phyloP scores from a whole-genome alignment of 2,329 filamentous ascomycete genomes.

The Pleomassaria siparia region DNA sequence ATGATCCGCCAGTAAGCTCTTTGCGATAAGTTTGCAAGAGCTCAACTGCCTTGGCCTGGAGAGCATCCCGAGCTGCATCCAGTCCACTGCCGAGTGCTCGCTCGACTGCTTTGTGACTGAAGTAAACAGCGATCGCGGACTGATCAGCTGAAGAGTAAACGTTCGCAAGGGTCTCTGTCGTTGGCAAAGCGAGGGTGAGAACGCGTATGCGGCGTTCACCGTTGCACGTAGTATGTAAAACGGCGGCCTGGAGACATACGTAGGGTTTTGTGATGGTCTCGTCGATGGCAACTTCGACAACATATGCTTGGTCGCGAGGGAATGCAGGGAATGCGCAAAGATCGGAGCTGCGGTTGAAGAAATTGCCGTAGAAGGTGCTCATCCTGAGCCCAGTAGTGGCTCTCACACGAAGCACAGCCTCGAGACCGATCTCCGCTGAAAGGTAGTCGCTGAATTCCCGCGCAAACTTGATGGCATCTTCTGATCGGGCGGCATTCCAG shows the following conservation, averaged over 20 bases:
- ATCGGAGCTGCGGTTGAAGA: constrained; percentile 98
- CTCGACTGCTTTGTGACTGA: constrained; percentile 97
- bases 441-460: constrained; percentile 95
- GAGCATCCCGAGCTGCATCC: constrained; percentile 84
- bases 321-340: constrained; percentile 98
- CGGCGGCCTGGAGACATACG: constrained; percentile 69
- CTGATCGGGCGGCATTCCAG: constrained; percentile 90
- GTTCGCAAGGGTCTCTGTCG: constrained; percentile 85
- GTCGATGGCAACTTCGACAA: constrained; percentile 97
- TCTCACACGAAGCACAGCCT: constrained; percentile 92
- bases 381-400: constrained; percentile 93
- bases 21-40: constrained; percentile 62
- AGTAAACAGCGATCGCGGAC: constrained; percentile 88
- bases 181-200: constrained; percentile 88
- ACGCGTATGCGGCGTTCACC: constrained; percentile 94
- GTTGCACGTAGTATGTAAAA: constrained; percentile 72
- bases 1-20: constrained; percentile 90
- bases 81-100: constrained; percentile 80
- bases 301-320: constrained; percentile 94
- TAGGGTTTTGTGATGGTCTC: constrained; percentile 90
- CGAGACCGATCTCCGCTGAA: constrained; percentile 93
- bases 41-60: constrained; percentile 90
- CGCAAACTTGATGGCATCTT: constrained; percentile 97
- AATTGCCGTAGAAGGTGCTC: constrained; percentile 99
- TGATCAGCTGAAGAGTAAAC: constrained; percentile 95